These are phyloP conservation scores for Brassica nigra DNA, from an alignment of 345 rosid species.

Conservation along the genomic window DNA sequence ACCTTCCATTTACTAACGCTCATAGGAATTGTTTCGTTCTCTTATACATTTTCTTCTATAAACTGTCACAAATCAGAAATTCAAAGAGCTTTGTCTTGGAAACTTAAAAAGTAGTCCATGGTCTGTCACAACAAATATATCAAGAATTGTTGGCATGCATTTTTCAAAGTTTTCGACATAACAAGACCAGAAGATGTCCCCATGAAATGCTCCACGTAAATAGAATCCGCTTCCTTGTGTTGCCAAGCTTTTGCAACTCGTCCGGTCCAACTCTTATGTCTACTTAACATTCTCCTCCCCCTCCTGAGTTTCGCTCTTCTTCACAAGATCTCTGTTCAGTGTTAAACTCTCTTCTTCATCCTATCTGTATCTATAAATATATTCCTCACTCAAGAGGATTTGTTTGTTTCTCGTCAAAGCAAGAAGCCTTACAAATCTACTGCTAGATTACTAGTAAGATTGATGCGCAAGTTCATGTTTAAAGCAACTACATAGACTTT, in stretches of 20 bases:
- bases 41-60: constrained; percentile 10
- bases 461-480: background rate
- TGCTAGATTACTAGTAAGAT: background rate
- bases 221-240: constrained; percentile 90
- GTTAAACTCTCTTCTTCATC: no score
- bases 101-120: constrained; percentile 85
- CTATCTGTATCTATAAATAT: no score
- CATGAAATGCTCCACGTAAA: constrained; percentile 67
- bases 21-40: background rate
- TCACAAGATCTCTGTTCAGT: background rate
- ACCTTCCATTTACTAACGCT: constrained; percentile 3
- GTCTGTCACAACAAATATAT: constrained; percentile 48
- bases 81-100: constrained; percentile 76
- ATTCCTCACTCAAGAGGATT: background rate
- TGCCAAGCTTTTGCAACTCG: constrained; percentile 81
- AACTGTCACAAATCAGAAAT: constrained; percentile 62
- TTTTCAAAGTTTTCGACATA: no score
- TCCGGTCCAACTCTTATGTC: constrained; percentile 64
- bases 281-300: constrained; percentile 44
- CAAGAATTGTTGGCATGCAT: no score
- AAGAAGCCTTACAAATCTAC: background rate
- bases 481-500: background rate
- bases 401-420: background rate
- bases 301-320: constrained; percentile 11
- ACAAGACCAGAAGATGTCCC: no score